A percentile compares a stretch with the other conserved stretches of the same genome.
These are phyloP conservation scores for Claviceps cyperi DNA, from an alignment of 2,329 filamentous ascomycete species.

Conservation along the genomic window DNA sequence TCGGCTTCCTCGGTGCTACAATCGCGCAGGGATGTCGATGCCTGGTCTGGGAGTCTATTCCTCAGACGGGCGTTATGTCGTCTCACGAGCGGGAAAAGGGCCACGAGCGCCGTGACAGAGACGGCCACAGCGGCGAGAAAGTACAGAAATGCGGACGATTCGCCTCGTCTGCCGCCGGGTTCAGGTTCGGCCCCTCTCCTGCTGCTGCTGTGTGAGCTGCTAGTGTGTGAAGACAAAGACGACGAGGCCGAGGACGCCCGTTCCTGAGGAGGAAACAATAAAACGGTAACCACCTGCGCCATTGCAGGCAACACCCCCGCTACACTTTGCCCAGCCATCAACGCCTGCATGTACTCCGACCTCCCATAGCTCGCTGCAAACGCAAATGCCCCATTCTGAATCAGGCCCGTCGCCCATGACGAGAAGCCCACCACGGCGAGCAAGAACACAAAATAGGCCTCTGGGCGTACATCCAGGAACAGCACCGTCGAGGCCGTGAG, in stretches of 20 bases:
- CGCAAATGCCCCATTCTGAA: constrained; percentile 89
- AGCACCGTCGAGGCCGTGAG: constrained; percentile 66
- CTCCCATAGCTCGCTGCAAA: constrained; percentile 77
- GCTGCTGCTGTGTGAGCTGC: not conserved
- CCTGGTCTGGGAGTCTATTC: constrained; percentile 28
- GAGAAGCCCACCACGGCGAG: constrained; percentile 70
- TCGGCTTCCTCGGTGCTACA: constrained; percentile 39
- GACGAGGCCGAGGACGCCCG: constrained; percentile 8
- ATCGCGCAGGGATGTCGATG: constrained; percentile 34
- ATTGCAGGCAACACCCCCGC: constrained; percentile 81
- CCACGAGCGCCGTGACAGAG: constrained; percentile 52
- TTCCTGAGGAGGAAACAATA: constrained; percentile 34
- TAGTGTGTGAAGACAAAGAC: too few species aligned
- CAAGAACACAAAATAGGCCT: constrained; percentile 64
- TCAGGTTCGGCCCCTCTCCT: not conserved
- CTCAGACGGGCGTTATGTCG: constrained; percentile 39
- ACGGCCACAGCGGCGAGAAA: constrained; percentile 78
- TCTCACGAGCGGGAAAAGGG: constrained; percentile 59
- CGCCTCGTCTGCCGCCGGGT: constrained; percentile 9
- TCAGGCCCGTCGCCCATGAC: constrained; percentile 66
- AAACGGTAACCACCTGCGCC: constrained; percentile 72
- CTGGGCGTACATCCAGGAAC: constrained; percentile 47
- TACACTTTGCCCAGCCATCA: constrained; percentile 89
- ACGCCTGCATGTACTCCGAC: constrained; percentile 83
- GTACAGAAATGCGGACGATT: constrained; percentile 66